phyloP scores from a whole-genome alignment of 2,329 filamentous ascomycete species.

The Botrytis cinerea region DNA sequence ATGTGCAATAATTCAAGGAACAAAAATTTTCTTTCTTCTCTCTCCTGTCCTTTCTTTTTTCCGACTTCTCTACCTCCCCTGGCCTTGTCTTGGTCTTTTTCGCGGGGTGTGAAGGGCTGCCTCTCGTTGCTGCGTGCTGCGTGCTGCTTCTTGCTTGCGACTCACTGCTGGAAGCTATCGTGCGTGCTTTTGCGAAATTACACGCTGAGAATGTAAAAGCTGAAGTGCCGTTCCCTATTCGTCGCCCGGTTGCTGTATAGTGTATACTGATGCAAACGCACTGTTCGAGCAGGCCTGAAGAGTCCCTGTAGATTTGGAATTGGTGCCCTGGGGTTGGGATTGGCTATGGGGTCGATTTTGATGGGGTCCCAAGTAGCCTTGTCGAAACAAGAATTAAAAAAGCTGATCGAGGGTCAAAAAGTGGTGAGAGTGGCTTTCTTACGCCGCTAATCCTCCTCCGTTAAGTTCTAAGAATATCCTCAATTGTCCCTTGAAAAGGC shows the following conservation, averaged over 20 bases:
- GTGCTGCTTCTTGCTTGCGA: not conserved
- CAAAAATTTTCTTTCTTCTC: not conserved
- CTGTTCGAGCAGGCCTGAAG: constrained; percentile 1
- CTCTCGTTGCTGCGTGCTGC: not conserved
- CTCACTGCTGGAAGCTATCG: not conserved
- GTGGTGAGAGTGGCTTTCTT: constrained; percentile 7
- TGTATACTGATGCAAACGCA: constrained; percentile 13
- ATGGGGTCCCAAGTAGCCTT: not conserved
- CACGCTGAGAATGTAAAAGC: constrained; percentile 10
- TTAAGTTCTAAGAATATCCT: constrained; percentile 1
- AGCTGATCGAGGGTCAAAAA: not conserved
- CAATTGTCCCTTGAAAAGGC: not conserved
- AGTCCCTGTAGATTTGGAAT: constrained; percentile 13
- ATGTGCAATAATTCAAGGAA: not conserved
- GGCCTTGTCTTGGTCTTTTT: not conserved
- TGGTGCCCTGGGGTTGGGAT: constrained; percentile 6
- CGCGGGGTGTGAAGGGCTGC: not conserved
- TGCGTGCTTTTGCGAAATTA: constrained; percentile 15
- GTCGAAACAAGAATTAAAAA: not conserved
- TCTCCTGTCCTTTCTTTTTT: not conserved
- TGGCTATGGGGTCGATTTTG: constrained; percentile 3
- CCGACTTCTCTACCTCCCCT: not conserved
- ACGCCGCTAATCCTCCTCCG: not conserved
- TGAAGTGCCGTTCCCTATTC: not conserved
- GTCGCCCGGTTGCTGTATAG: not conserved